Evolutionary conservation across 352 stramenopile species (phyloP).

Genomic region (Globisporangium acanthophoron): DNA sequence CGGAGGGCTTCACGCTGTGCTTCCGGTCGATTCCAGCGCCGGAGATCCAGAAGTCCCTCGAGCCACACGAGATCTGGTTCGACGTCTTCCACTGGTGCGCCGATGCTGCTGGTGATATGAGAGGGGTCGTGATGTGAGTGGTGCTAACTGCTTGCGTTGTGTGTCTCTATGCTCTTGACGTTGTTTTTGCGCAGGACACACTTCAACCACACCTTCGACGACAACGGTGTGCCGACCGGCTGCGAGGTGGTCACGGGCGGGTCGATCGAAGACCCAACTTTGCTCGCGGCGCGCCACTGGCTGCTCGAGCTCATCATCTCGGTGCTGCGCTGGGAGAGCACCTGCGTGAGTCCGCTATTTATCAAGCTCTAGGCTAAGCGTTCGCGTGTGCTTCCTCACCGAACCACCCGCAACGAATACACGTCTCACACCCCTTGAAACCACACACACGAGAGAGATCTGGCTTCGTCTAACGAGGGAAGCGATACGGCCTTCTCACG

Average conservation of each 20-base stretch:
- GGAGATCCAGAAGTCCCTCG: slow-evolving; percentile 38
- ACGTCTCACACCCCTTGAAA: no score
- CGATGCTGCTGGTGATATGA: slow-evolving; percentile 17
- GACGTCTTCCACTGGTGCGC: slow-evolving; percentile 61
- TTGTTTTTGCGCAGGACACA: slow-evolving; percentile 25
- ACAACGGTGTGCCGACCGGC: slow-evolving; percentile 12
- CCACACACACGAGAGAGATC: no score
- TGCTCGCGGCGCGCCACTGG: slow-evolving; percentile 34
- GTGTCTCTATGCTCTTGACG: neutral
- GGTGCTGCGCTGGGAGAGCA: slow-evolving; percentile 61
- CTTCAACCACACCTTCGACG: slow-evolving; percentile 22
- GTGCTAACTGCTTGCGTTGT: slow-evolving; percentile 10
- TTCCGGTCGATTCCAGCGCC: slow-evolving; percentile 60
- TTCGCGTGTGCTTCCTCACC: neutral
- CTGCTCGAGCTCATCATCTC: slow-evolving; percentile 79
- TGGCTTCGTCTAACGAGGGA: no score
- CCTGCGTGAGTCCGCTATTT: slow-evolving; percentile 45
- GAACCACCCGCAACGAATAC: no score
- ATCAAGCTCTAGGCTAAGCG: slow-evolving; percentile 20
- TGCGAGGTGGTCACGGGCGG: slow-evolving; percentile 48
- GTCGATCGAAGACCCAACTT: slow-evolving; percentile 24
- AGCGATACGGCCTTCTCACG: no score
- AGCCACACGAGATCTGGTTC: slow-evolving; percentile 48
- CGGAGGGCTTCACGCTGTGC: slow-evolving; percentile 49
- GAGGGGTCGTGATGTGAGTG: slow-evolving; percentile 11